Base-by-base conservation (phyloP, 257 asterid genomes). In the Handroanthus guayacan region DNA sequence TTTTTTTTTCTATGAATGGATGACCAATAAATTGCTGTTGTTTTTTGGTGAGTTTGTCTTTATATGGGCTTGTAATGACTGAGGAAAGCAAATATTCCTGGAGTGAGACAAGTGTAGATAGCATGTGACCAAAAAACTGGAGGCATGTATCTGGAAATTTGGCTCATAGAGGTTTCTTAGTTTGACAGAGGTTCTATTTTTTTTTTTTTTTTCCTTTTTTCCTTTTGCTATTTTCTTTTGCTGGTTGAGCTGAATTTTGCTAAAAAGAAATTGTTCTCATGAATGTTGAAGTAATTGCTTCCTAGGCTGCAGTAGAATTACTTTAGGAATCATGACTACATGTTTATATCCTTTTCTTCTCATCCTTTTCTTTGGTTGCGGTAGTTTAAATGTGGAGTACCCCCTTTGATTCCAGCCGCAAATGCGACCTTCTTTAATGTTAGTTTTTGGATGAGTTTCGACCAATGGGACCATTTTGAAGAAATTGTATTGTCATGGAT, bases 91-190 rank as follows among this genome's bases (percentile, higher is more conserved):
- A 10, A 13, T 54, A 12, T 78, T 71, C 12, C 11, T 54, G 67
- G 67, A 20, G 31, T 7, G 5, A 76, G 75, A 58, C 31, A 71
- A 6, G 31, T 62, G 41, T 31, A 5, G 0, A 5, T 56, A 37
- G 69, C 41, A 41, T 72, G 62, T 71, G 56, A 18, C 38, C 51
- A 9, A 13, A 36, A 4, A 9, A 8, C 25, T 56, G 54, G 39
- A 58, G 65, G 70, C 43, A 25, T 61, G 62, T 69, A 36, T 44
- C 74, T 77, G 71, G 60, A 18, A 67, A 63, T 74, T 77, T 60
- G 76, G 69, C 36, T 51, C 70, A 41, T 20, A 8, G 44, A 71
- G 55, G 65, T 71, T 45, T 31, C 39, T 47, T 58, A 54, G 60
- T 64, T 45, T 37, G 65, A 39, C 70, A 68, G 7, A 45, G 58